Conservation (phyloP, 768 basidiomycete genomes). For the Boletus fagicola region DNA sequence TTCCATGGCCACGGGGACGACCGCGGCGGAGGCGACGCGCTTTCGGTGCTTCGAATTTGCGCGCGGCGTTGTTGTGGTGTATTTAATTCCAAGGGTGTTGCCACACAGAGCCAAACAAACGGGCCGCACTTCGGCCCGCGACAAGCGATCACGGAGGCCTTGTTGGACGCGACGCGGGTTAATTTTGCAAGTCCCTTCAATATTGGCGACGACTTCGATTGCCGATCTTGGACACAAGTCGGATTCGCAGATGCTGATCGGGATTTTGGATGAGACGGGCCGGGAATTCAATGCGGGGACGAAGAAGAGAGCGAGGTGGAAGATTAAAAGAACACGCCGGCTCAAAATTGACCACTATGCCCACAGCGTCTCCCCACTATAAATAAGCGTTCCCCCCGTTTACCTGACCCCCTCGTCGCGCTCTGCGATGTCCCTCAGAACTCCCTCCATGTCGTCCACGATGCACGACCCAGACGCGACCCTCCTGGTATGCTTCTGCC, state of each 20-base stretch:
- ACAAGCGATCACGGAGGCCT: not conserved
- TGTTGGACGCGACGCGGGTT: not conserved
- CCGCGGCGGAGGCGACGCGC: not conserved
- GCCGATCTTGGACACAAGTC: constrained; percentile 4
- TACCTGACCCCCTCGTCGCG: not conserved
- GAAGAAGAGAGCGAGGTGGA: constrained; percentile 1
- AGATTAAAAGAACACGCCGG: constrained; percentile 5
- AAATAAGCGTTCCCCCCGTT: constrained; percentile 5
- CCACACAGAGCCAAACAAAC: constrained; percentile 20
- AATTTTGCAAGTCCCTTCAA: not conserved
- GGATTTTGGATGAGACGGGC: not conserved
- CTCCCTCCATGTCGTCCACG: constrained; percentile 16
- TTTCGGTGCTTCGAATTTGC: constrained; percentile 5
- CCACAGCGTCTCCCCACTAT: constrained; percentile 5
- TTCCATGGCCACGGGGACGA: constrained; percentile 23
- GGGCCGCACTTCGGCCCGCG: constrained; percentile 2
- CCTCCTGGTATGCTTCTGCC: constrained; percentile 11
- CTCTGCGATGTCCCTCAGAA: constrained; percentile 10
- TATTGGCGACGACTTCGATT: constrained; percentile 6
- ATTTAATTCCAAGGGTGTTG: constrained; percentile 27
- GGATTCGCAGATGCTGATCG: constrained; percentile 16
- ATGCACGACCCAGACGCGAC: constrained; percentile 12
- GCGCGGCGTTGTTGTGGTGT: constrained; percentile 31
- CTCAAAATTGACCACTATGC: constrained; percentile 12
- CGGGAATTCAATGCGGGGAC: not conserved